Percentiles rank a stretch among this genome's conserved stretches.
Conservation (phyloP, 441 rosid genomes). For the Capsella rubella region DNA sequence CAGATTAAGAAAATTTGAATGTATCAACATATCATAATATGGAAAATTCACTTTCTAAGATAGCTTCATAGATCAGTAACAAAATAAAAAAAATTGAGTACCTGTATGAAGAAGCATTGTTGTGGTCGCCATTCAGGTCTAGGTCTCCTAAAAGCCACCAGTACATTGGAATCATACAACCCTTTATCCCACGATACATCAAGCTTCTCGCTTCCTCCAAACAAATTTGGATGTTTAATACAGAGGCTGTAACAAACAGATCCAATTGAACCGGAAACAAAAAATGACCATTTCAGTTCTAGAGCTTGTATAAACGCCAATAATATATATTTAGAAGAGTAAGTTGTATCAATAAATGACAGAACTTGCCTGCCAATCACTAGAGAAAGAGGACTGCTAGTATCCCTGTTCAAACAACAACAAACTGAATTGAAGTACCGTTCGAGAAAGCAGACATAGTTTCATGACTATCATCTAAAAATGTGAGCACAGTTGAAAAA, state of each 20-base stretch:
- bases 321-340: background rate
- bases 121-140: slow-evolving; percentile 95
- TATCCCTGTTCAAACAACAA: slow-evolving; percentile 51
- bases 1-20: slow-evolving; percentile 26
- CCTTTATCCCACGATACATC: slow-evolving; percentile 97
- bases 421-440: background rate
- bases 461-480: background rate
- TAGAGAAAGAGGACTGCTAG: slow-evolving; percentile 81
- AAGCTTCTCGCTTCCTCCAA: slow-evolving; percentile 98
- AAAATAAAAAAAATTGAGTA: slow-evolving; percentile 19
- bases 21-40: background rate
- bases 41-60: background rate
- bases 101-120: slow-evolving; percentile 87
- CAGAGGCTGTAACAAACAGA: slow-evolving; percentile 69
- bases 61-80: background rate
- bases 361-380: slow-evolving; percentile 81
- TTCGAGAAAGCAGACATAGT: background rate
- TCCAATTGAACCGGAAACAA: slow-evolving; percentile 16
- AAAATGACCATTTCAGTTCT: slow-evolving; percentile 6
- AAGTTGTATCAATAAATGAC: background rate
- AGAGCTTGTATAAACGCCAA: background rate
- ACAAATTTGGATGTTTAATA: slow-evolving; percentile 92
- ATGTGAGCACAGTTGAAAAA: background rate
- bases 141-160: slow-evolving; percentile 88
- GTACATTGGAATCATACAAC: slow-evolving; percentile 80